Evolutionary conservation across 768 basidiomycete species (phyloP), one percentile per base, ranked within the genome.

Genomic region (Leccinum imitatum): DNA sequence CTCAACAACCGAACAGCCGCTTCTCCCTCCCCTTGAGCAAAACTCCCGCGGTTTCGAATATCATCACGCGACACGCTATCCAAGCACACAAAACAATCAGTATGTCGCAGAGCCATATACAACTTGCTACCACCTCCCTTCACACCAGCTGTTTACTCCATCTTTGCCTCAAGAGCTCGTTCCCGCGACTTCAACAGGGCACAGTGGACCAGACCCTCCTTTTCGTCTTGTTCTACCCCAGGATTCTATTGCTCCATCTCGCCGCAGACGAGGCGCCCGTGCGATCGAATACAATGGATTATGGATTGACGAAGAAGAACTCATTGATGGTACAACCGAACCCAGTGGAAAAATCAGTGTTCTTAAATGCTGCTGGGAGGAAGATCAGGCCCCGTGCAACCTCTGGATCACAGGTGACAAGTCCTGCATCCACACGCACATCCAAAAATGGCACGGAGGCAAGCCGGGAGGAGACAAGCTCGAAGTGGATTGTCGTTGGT

Each of bases 401-500:
- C 56, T 63, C 8, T 69, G 62, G 65, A 60, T 69, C 48, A 59
- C 7, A 51, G 58, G 59, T 3, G 59, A 68, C 50, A 64, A 58
- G 51, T 58, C 67, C 2, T 59, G n/a, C 4, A 57, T 68, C 30
- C 59, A 56, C 4, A 1, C 4, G 1, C 68, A 70, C 17, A 65
- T 65, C 30, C 68, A 58, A 27, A 61, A 27, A 53, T 69, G 69
- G 61, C 66, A 70, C 1, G 53, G 63, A 50, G 58, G 54, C 3
- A 39, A 51, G 35, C 47, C 50, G 1, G 59, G 60, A 1, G 54
- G 55, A 5, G 67, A 67, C 35, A 69, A 67, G 25, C 3, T 15
- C 9, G 11, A 31, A 21, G 25, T 15, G 7, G 10, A 39, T 2
- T 69, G 67, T 50, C 44, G 35, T 17, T 66, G 67, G 67, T 33